Conservation (phyloP, 2,329 filamentous ascomycete genomes). For the Colletotrichum musae region DNA sequence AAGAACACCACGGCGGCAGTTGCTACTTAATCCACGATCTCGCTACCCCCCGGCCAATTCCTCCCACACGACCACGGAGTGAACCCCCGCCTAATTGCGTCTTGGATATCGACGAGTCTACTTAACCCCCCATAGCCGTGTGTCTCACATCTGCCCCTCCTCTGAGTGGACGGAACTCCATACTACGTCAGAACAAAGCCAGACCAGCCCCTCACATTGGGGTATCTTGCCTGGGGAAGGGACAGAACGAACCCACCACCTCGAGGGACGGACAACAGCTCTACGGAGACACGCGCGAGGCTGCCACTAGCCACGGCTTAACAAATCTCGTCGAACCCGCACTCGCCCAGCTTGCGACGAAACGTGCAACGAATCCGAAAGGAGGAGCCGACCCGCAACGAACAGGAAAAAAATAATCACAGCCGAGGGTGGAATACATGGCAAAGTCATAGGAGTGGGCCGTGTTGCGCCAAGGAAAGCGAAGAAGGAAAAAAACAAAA, state of each 20-base stretch:
- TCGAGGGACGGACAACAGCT: constrained; percentile 3
- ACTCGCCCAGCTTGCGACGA: constrained; percentile 17
- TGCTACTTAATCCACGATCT: background rate
- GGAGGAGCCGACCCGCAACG: constrained; percentile 4
- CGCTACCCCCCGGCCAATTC: background rate
- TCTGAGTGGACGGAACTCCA: constrained; percentile 24
- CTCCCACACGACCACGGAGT: background rate
- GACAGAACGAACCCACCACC: background rate
- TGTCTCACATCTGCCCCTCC: constrained; percentile 28
- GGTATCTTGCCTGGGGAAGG: background rate
- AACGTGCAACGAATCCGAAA: constrained; percentile 24
- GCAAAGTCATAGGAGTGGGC: constrained; percentile 37
- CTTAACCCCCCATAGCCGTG: background rate
- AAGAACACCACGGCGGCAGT: background rate
- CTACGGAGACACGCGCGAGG: constrained; percentile 10
- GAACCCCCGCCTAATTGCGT: constrained; percentile 4
- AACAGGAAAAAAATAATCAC: constrained; percentile 3
- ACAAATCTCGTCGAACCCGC: constrained; percentile 9
- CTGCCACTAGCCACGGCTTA: background rate
- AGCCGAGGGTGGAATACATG: constrained; percentile 25
- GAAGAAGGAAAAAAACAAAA: constrained; percentile 12
- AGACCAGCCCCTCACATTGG: constrained; percentile 32
- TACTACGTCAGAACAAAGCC: constrained; percentile 34
- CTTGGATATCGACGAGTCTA: constrained; percentile 7
- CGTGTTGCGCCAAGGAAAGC: constrained; percentile 33